These are phyloP conservation scores for Magnusiomyces tetraspermus DNA, from an alignment of 1,139 yeast genomes.

Conservation along the genomic window DNA sequence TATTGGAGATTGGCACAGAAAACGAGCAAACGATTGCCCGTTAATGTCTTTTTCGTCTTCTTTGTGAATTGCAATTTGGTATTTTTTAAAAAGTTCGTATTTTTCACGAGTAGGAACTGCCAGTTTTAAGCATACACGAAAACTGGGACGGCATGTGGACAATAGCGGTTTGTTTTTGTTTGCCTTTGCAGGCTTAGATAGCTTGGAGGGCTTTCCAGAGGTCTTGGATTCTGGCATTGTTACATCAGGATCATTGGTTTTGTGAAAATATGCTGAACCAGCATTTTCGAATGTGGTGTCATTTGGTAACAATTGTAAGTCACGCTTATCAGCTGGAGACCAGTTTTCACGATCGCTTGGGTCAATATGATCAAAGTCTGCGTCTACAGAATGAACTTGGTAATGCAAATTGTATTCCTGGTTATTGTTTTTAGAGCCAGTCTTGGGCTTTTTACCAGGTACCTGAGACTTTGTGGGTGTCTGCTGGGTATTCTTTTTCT, in stretches of 20 bases:
- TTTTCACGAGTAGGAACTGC: constrained; percentile 51
- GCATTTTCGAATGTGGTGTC: background rate
- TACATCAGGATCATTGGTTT: no score
- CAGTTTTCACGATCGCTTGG: background rate
- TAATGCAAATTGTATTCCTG: constrained; percentile 28
- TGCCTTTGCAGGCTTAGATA: constrained; percentile 36
- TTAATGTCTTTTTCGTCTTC: constrained; percentile 45
- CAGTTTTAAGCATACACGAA: constrained; percentile 35
- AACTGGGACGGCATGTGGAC: constrained; percentile 1
- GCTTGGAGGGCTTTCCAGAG: background rate
- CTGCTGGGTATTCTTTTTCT: no score
- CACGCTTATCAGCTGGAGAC: constrained; percentile 6
- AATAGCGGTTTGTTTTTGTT: constrained; percentile 17
- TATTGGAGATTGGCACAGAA: constrained; percentile 41
- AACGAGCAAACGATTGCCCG: constrained; percentile 44
- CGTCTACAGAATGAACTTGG: constrained; percentile 19
- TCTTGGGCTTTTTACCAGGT: background rate
- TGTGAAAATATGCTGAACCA: background rate
- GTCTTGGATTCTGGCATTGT: no score
- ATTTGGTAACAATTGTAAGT: background rate
- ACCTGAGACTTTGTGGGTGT: no score
- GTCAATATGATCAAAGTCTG: constrained; percentile 6
- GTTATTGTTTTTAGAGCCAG: background rate
- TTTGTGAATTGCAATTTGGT: constrained; percentile 60
- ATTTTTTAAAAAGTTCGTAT: constrained; percentile 53